Evolutionary conservation across 176 grass and related monocot species (phyloP).

Genomic region (Elymus sibiricus): DNA sequence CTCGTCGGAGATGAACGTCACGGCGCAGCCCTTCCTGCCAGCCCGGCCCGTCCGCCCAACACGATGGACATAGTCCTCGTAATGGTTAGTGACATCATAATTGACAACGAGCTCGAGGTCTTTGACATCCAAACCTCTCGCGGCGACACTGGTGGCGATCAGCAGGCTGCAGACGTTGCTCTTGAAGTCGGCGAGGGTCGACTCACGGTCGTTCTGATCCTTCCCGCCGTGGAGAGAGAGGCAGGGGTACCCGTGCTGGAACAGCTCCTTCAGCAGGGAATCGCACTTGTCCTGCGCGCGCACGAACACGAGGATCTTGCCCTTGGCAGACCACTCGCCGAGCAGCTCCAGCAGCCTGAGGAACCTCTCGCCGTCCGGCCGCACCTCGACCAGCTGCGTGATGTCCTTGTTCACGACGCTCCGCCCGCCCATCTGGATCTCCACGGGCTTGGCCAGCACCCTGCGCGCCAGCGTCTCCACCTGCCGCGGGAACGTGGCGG

Average conservation of each 20-base stretch:
- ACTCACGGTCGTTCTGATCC: constrained; percentile 96
- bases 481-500: constrained; percentile 90
- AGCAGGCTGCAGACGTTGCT: constrained; percentile 83
- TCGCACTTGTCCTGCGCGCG: constrained; percentile 98
- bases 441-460: constrained; percentile 80
- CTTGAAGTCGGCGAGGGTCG: constrained; percentile 89
- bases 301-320: constrained; percentile 96
- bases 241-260: constrained; percentile 95
- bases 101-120: constrained; percentile 95
- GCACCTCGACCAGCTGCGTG: constrained; percentile 76
- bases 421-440: constrained; percentile 94
- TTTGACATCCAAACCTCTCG: constrained; percentile 93
- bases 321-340: constrained; percentile 87
- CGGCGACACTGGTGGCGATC: constrained; percentile 89
- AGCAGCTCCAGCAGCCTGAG: constrained; percentile 77
- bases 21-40: constrained; percentile 79
- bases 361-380: constrained; percentile 74
- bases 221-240: constrained; percentile 85
- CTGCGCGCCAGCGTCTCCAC: constrained; percentile 84
- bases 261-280: constrained; percentile 76
- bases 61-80: constrained; percentile 98
- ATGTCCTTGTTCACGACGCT: constrained; percentile 97
- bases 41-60: constrained; percentile 92
- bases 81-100: constrained; percentile 92
- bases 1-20: constrained; percentile 93